Conservation (phyloP, 495 filamentous ascomycete genomes). For the Glutinoglossum americanum region DNA sequence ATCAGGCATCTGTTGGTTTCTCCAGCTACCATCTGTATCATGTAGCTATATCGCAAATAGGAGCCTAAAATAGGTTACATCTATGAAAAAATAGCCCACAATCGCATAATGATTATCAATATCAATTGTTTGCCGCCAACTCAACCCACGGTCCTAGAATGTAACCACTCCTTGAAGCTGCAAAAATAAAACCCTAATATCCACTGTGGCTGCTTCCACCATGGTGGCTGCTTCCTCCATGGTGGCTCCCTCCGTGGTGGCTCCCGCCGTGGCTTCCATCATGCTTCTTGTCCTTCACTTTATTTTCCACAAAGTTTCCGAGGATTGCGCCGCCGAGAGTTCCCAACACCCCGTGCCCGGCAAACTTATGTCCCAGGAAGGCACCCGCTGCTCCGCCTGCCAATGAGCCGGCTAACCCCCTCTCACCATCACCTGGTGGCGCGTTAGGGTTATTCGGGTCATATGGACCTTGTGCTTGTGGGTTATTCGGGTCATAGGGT, state of each 20-base stretch:
- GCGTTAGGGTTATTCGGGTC: background rate
- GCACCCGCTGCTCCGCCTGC: constrained; percentile 27
- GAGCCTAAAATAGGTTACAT: background rate
- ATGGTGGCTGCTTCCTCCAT: too few relatives aligned
- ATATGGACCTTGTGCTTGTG: background rate
- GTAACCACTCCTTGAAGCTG: too few relatives aligned
- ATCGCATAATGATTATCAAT: background rate
- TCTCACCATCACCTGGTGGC: constrained; percentile 15
- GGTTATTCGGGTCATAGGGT: constrained; percentile 4
- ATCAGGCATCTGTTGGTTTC: too few relatives aligned
- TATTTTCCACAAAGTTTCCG: constrained; percentile 15
- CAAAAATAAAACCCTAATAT: background rate
- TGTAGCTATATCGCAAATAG: background rate
- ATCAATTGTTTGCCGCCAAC: background rate
- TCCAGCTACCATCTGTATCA: too few relatives aligned
- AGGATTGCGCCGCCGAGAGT: constrained; percentile 27
- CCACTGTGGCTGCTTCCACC: background rate
- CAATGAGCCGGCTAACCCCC: constrained; percentile 22
- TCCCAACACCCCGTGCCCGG: constrained; percentile 25
- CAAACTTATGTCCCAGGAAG: constrained; percentile 23
- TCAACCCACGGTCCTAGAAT: background rate
- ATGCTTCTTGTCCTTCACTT: background rate
- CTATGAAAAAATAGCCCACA: background rate
- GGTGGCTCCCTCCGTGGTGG: background rate
- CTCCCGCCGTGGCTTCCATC: constrained; percentile 1